Evolutionary conservation across 1,284 basidiomycete genomes (phyloP).

Genomic region (Apiotrichum brassicae): DNA sequence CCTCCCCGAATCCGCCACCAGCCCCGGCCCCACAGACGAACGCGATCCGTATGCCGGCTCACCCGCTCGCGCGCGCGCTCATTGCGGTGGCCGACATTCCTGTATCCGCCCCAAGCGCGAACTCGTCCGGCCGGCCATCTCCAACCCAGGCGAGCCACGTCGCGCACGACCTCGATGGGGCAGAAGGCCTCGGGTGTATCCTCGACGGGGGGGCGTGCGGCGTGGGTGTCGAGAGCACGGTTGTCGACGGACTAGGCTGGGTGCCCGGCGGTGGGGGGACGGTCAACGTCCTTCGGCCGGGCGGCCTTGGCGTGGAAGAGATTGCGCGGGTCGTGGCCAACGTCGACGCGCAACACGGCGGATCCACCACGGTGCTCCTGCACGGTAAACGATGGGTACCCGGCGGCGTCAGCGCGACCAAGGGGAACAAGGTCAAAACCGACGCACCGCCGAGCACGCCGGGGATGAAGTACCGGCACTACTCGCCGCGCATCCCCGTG

Average conservation of each 20-base stretch:
- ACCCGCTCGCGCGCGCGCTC: slow-evolving; percentile 84
- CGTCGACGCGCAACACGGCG: slow-evolving; percentile 33
- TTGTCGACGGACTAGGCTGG: slow-evolving; percentile 69
- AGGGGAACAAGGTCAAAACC: neutral
- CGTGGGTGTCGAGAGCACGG: slow-evolving; percentile 92
- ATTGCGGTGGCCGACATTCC: slow-evolving; percentile 71
- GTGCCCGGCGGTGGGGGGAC: slow-evolving; percentile 56
- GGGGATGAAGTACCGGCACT: slow-evolving; percentile 99
- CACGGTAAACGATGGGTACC: slow-evolving; percentile 28
- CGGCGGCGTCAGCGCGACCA: neutral
- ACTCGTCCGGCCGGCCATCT: slow-evolving; percentile 87
- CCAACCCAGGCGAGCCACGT: slow-evolving; percentile 92
- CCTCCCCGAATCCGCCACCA: slow-evolving; percentile 52
- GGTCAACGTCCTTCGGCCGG: slow-evolving; percentile 80
- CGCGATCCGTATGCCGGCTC: slow-evolving; percentile 88
- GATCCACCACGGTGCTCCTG: slow-evolving; percentile 27
- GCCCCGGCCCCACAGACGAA: slow-evolving; percentile 58
- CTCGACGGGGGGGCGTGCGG: slow-evolving; percentile 88
- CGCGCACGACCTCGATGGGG: slow-evolving; percentile 60
- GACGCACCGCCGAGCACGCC: slow-evolving; percentile 75
- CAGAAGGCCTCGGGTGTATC: slow-evolving; percentile 63
- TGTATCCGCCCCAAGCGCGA: slow-evolving; percentile 91
- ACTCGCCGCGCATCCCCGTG: slow-evolving; percentile 81
- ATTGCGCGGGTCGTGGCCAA: slow-evolving; percentile 59
- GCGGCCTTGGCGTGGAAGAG: slow-evolving; percentile 87